Conservation (phyloP, 345 rosid species). For the Hirschfeldia incana region DNA sequence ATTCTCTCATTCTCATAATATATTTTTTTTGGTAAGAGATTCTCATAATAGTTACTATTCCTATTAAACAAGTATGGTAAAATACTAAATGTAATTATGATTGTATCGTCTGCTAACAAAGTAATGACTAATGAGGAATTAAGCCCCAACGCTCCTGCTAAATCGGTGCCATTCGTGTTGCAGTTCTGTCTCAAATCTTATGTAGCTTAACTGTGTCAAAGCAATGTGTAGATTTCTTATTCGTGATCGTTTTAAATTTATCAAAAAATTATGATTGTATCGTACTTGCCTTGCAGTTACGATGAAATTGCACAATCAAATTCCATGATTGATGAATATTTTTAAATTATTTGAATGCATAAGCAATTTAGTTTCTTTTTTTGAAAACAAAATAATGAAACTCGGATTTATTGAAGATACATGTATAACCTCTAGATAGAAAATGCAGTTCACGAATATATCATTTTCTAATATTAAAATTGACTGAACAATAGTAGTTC, state of each 20-base stretch:
- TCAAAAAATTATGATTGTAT: background rate
- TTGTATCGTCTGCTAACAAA: background rate
- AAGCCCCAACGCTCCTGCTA: constrained; percentile 76
- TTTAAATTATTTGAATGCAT: background rate
- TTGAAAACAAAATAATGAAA: too few relatives aligned
- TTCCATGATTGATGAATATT: background rate
- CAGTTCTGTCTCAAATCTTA: constrained; percentile 44
- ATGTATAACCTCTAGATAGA: too few relatives aligned
- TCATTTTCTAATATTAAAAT: too few relatives aligned
- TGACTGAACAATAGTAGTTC: too few relatives aligned
- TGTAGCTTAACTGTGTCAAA: constrained; percentile 60
- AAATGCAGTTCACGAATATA: too few relatives aligned
- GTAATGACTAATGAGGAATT: constrained; percentile 39
- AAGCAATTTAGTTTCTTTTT: background rate
- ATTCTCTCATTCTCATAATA: background rate
- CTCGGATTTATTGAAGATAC: too few relatives aligned
- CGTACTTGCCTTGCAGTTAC: background rate
- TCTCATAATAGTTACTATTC: background rate
- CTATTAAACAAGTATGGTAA: constrained; percentile 20
- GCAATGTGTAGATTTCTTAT: constrained; percentile 47
- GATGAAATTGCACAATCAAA: background rate
- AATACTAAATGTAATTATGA: constrained; percentile 1
- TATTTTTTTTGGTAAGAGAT: too few relatives aligned
- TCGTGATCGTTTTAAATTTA: background rate
- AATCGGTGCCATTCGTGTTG: constrained; percentile 61